Conservation (phyloP, 805 yeast genomes). For the Grigorovia transvaalensis region DNA sequence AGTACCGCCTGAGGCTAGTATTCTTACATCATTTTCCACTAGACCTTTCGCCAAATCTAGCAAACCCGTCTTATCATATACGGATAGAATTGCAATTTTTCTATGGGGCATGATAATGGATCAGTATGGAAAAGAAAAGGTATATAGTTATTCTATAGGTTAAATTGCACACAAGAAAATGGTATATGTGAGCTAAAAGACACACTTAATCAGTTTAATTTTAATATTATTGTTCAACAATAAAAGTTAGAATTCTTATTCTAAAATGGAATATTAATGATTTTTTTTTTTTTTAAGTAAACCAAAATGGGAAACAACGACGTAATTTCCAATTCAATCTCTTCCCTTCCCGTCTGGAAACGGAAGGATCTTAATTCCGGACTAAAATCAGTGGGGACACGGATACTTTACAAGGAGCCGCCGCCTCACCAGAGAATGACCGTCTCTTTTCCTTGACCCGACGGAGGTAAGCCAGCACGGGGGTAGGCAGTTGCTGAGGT, state of each 20-base stretch:
- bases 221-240: too few species aligned
- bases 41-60: constrained; percentile 94
- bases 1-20: constrained; percentile 96
- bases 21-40: constrained; percentile 75
- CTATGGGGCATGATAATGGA: constrained; percentile 24
- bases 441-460: too few species aligned
- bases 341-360: too few species aligned
- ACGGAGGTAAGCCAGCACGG: too few species aligned
- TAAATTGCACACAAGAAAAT: not conserved
- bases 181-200: not conserved
- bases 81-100: constrained; percentile 91
- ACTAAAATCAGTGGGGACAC: too few species aligned
- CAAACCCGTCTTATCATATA: constrained; percentile 94
- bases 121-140: not conserved
- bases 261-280: not conserved
- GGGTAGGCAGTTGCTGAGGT: too few species aligned
- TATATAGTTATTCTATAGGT: too few species aligned
- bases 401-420: too few species aligned
- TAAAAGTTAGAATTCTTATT: not conserved
- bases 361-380: too few species aligned
- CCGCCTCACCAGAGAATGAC: too few species aligned
- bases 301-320: not conserved
- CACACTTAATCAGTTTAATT: too few species aligned
- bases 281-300: not conserved
- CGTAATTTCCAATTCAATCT: not conserved